Conservation (phyloP, 1,284 basidiomycete genomes). For the Polyporus tsugae region DNA sequence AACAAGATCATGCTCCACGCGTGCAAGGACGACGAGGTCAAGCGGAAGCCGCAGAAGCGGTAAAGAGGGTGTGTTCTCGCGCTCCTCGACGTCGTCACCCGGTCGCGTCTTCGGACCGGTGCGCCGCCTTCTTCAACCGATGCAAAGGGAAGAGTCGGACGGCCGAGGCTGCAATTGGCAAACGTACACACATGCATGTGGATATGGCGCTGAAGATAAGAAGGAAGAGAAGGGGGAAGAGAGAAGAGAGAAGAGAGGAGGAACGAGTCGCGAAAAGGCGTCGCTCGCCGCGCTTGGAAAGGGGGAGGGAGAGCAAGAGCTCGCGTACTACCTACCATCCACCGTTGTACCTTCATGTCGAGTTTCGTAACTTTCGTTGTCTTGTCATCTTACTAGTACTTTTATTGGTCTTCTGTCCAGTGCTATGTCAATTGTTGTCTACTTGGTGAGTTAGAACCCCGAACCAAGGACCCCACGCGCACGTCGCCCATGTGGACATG, state of each 20-base stretch:
- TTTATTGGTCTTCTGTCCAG: not conserved
- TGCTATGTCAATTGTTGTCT: not conserved
- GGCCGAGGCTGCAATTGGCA: not conserved
- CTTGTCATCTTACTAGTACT: slow-evolving; percentile 6
- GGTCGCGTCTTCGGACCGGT: not conserved
- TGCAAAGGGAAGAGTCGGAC: not conserved
- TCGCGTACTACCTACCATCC: not conserved
- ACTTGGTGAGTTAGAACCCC: not conserved
- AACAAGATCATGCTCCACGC: slow-evolving; percentile 93
- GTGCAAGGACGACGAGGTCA: slow-evolving; percentile 90
- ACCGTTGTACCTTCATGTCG: not conserved
- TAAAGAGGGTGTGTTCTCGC: slow-evolving; percentile 26
- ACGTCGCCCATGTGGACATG: not conserved
- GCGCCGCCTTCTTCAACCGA: not conserved
- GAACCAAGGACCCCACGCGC: not conserved
- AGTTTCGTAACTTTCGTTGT: not conserved
- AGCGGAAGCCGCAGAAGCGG: slow-evolving; percentile 61
- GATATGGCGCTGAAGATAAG: not conserved
- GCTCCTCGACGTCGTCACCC: not conserved
- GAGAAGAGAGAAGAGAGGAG: not conserved
- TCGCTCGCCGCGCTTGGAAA: not conserved
- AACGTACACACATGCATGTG: not conserved
- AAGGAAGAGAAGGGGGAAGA: not conserved
- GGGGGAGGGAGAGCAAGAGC: not conserved
- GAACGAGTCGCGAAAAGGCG: slow-evolving; percentile 4